phyloP scores from a whole-genome alignment of 1,139 yeast species.

The Pichia sorboxylosa region DNA sequence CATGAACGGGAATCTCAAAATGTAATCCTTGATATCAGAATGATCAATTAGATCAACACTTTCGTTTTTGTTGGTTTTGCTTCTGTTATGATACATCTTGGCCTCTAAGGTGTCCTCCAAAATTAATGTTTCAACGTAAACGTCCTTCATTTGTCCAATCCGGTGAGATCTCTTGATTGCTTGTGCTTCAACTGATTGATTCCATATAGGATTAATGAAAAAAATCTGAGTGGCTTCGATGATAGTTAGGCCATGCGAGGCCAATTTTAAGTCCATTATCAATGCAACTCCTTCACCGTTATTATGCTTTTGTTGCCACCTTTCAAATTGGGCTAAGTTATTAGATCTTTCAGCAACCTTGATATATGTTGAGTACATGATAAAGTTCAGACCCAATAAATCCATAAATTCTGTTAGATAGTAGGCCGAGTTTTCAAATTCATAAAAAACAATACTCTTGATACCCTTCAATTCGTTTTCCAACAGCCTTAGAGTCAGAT shows the following conservation, averaged over 20 bases:
- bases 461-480: slow-evolving; percentile 36
- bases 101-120: slow-evolving; percentile 54
- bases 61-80: slow-evolving; percentile 11
- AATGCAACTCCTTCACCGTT: slow-evolving; percentile 32
- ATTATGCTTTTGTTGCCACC: slow-evolving; percentile 27
- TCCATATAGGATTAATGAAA: slow-evolving; percentile 63
- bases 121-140: slow-evolving; percentile 54
- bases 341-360: slow-evolving; percentile 38
- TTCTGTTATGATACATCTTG: slow-evolving; percentile 40
- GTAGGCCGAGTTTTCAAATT: slow-evolving; percentile 61
- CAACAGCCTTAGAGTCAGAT: slow-evolving; percentile 40
- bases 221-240: slow-evolving; percentile 59
- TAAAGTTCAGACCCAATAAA: slow-evolving; percentile 45
- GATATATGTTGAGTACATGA: slow-evolving; percentile 53
- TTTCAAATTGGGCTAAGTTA: slow-evolving; percentile 41
- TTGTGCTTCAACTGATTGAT: slow-evolving; percentile 56
- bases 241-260: slow-evolving; percentile 61
- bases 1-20: slow-evolving; percentile 38
- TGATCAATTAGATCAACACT: slow-evolving; percentile 35
- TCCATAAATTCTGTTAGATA: slow-evolving; percentile 56
- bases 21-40: slow-evolving; percentile 44
- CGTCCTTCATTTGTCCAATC: slow-evolving; percentile 50
- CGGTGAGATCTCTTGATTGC: slow-evolving; percentile 67
- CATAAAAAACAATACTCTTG: slow-evolving; percentile 56
- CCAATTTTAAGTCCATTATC: slow-evolving; percentile 56